Base-by-base conservation (phyloP, 345 rosid genomes). In the Citrus inodora region DNA sequence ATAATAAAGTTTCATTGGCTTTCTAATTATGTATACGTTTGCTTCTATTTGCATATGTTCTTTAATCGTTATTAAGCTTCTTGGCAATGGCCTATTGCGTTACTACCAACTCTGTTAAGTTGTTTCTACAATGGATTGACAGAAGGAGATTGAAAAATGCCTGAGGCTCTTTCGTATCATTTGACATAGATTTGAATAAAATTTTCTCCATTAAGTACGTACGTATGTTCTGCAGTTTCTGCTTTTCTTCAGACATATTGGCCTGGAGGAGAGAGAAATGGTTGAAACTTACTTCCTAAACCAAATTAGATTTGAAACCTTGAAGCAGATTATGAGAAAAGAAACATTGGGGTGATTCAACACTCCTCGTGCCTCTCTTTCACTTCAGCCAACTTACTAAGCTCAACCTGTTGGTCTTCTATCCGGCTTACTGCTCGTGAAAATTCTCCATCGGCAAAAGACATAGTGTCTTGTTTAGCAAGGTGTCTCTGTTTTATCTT, bases 371-470 rank as follows among this genome's bases (percentile, higher is more conserved):
- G 71, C 78, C 33, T 76, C 76, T 86, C 91, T 83, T 80, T 87
- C 33, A 80, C 71, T 82, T 87, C 81, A 66, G 87, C 79, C 82
- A 91, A 80, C 65, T 79, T 78, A 56, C 90, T 85, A 87, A 96
- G 83, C 85, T 94, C 97, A 51, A 92, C 60, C 68, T 92, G 97
- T 80, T 89, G 94, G 58, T 85, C 88, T 80, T 88, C 87, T 77
- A 94, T 92, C 80, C 88, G 85, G 88, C 94, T 94, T 74, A 88
- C 81, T 17, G 84, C 89, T 38, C 92, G 77, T 3, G 99, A 89
- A 73, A 85, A 62, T 27, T 87, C 92, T n/a, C 68, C 77, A 21
- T 79, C 81, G 0, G 80, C 81, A 69, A 85, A 80, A 24, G 97
- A 89, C 79, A 78, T 78, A 0, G 81, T 78, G 37, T 85, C 89